Percentiles rank a stretch among this genome's conserved stretches.
These are phyloP conservation scores for Viola pubescens DNA, from an alignment of 441 rosid species.

Conservation along the genomic window DNA sequence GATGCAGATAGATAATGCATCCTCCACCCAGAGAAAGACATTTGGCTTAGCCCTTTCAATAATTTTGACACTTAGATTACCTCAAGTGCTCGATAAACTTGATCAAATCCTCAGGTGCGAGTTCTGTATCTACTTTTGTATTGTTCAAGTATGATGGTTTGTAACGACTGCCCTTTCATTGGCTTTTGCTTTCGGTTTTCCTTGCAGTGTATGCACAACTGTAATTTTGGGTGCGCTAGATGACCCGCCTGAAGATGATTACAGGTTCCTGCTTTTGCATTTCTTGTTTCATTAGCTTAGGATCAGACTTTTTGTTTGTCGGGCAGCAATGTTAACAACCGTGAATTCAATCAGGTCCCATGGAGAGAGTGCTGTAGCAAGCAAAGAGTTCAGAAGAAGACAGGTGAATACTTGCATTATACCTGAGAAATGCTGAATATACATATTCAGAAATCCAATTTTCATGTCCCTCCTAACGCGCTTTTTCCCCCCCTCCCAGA, in stretches of 20 bases:
- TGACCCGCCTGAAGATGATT: constrained; percentile 69
- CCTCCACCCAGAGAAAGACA: constrained; percentile 62
- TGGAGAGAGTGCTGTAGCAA: constrained; percentile 51
- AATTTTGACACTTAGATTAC: constrained; percentile 77
- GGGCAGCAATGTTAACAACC: constrained; percentile 47
- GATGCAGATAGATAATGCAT: constrained; percentile 72
- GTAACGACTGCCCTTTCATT: neutral
- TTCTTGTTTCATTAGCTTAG: too few relatives aligned
- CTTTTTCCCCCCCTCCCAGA: constrained; percentile 27
- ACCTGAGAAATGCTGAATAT: constrained; percentile 6
- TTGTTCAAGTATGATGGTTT: constrained; percentile 9
- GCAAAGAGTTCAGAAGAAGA: constrained; percentile 75
- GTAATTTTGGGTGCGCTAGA: constrained; percentile 77
- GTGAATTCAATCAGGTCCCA: constrained; percentile 57
- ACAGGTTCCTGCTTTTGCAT: constrained; percentile 42
- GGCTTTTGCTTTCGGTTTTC: neutral
- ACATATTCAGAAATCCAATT: neutral
- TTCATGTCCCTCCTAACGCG: neutral
- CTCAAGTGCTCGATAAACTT: constrained; percentile 90
- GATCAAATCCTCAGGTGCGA: constrained; percentile 83
- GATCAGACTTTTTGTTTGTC: constrained; percentile 6
- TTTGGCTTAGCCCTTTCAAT: constrained; percentile 85
- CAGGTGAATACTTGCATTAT: constrained; percentile 42
- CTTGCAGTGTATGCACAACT: constrained; percentile 67
- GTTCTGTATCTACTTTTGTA: neutral